phyloP scores from a whole-genome alignment of 1,139 yeast genomes.

The Suzukiozyma palmioleophila region DNA sequence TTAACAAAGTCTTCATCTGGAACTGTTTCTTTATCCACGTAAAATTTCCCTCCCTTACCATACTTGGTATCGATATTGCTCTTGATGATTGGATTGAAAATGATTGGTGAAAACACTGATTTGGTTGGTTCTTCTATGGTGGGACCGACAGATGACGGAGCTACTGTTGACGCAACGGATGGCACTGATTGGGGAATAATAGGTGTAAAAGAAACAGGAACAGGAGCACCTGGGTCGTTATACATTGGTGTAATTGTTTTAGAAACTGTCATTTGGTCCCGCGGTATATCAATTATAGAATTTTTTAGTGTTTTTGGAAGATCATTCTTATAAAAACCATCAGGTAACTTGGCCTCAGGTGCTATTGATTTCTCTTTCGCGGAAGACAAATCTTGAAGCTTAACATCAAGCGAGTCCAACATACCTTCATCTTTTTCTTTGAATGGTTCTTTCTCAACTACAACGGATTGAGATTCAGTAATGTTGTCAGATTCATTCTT shows the following conservation, averaged over 20 bases:
- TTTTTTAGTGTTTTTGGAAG: conserved; percentile 8
- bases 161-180: conserved; percentile 11
- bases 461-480: conserved; percentile 4
- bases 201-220: conserved; percentile 62
- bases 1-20: conserved; percentile 20
- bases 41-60: conserved; percentile 81
- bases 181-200: conserved; percentile 23
- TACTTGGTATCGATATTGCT: conserved; percentile 77
- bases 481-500: conserved; percentile 3
- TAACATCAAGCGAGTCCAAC: conserved; percentile 7
- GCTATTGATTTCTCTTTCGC: background rate
- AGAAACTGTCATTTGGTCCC: conserved; percentile 49
- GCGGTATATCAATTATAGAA: conserved; percentile 48
- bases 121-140: conserved; percentile 12
- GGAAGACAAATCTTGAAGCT: background rate
- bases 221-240: conserved; percentile 79
- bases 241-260: conserved; percentile 48
- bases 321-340: background rate
- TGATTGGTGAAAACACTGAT: conserved; percentile 75
- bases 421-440: conserved; percentile 3
- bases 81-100: conserved; percentile 74
- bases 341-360: background rate
- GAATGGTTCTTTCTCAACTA: background rate
- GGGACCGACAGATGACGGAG: conserved; percentile 13
- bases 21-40: conserved; percentile 42